Percentiles rank a stretch among this genome's conserved stretches.
Conservation (phyloP, 768 basidiomycete genomes). For the Boletus huronensis region DNA sequence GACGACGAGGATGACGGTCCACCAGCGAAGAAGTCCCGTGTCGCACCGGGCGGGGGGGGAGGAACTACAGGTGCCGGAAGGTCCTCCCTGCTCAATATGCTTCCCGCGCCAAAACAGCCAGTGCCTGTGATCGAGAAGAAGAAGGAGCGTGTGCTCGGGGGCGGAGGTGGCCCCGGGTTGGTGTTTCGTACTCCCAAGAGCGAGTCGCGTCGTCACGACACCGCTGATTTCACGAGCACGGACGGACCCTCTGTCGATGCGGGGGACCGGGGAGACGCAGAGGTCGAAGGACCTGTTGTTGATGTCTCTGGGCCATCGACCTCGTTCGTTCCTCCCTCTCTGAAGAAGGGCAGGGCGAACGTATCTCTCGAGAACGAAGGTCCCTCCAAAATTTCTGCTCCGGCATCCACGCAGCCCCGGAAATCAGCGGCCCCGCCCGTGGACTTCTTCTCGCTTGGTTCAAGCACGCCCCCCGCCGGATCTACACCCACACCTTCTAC, state of each 20-base stretch:
- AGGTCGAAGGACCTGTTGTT: not conserved
- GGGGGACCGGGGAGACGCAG: constrained; percentile 9
- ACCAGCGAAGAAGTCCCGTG: constrained; percentile 55
- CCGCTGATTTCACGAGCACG: constrained; percentile 23
- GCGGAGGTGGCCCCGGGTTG: constrained; percentile 58
- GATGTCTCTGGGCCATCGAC: constrained; percentile 27
- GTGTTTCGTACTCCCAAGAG: constrained; percentile 45
- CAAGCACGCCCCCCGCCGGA: constrained; percentile 3
- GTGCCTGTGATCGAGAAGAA: constrained; percentile 36
- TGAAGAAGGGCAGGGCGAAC: constrained; percentile 59
- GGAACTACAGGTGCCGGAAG: constrained; percentile 38
- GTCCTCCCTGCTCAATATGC: constrained; percentile 67
- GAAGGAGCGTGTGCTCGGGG: constrained; percentile 59
- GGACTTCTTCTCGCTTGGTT: constrained; percentile 72
- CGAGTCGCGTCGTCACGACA: constrained; percentile 5
- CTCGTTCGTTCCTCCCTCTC: constrained; percentile 56
- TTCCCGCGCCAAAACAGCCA: constrained; percentile 67
- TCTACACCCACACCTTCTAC: not conserved
- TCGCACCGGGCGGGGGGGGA: constrained; percentile 42
- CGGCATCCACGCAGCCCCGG: constrained; percentile 5
- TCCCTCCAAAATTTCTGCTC: constrained; percentile 6
- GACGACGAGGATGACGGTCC: constrained; percentile 50
- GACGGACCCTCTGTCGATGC: constrained; percentile 18
- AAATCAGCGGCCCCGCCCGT: constrained; percentile 36
- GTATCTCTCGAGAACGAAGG: constrained; percentile 46